Conservation (phyloP, 2,329 filamentous ascomycete genomes). For the Exophiala phaeomuriformis region DNA sequence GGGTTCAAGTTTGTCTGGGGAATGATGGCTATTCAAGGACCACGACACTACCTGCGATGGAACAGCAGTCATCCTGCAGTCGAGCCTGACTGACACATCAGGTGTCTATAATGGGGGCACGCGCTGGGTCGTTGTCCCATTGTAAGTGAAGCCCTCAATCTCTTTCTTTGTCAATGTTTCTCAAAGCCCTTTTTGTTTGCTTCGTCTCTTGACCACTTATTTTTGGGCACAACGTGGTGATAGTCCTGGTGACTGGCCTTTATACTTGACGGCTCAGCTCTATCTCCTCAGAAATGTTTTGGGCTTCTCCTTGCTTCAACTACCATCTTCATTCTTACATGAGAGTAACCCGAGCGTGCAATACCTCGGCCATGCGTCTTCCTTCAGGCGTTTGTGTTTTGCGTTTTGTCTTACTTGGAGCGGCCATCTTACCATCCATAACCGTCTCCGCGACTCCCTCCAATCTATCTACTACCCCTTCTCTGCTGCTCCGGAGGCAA, state of each 20-base stretch:
- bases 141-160: constrained; percentile 13
- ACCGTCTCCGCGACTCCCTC: constrained; percentile 7
- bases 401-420: constrained; percentile 4
- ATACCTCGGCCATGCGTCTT: constrained; percentile 7
- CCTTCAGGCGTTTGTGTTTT: constrained; percentile 2
- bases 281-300: constrained; percentile 10
- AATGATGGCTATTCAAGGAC: constrained; percentile 8
- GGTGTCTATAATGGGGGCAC: constrained; percentile 11
- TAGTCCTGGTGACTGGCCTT: constrained; percentile 14
- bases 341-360: neutral
- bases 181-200: constrained; percentile 13
- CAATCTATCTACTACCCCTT: neutral
- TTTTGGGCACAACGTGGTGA: constrained; percentile 11
- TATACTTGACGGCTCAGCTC: constrained; percentile 6
- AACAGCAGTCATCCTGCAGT: constrained; percentile 4
- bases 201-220: constrained; percentile 14
- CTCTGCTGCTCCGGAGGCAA: constrained; percentile 8
- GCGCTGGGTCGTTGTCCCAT: constrained; percentile 5
- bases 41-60: constrained; percentile 6
- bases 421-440: constrained; percentile 7
- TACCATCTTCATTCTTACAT: neutral
- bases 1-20: neutral
- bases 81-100: neutral
- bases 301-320: constrained; percentile 2
- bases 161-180: constrained; percentile 13